A percentile compares a stretch with the other conserved stretches of the same genome.
phyloP scores from a whole-genome alignment of 257 asterid species.

The Solanum chmielewskii region DNA sequence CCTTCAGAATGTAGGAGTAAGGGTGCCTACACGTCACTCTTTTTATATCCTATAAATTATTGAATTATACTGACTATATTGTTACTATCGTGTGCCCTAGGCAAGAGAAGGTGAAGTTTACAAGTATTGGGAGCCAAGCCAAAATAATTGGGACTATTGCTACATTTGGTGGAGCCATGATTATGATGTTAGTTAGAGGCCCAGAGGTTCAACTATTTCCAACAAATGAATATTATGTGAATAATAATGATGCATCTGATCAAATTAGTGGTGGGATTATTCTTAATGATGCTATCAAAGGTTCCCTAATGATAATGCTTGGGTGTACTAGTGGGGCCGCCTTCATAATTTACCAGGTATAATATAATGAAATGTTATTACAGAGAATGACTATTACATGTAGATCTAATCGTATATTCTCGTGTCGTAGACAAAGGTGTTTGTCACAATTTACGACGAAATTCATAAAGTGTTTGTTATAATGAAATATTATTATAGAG shows the following conservation, averaged over 20 bases:
- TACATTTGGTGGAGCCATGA: conserved; percentile 85
- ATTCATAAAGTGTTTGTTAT: too few species aligned
- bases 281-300: conserved; percentile 56
- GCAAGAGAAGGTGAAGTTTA: conserved; percentile 60
- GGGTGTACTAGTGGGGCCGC: conserved; percentile 84
- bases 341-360: conserved; percentile 82
- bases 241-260: neutral
- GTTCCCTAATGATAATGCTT: conserved; percentile 58
- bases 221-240: conserved; percentile 26
- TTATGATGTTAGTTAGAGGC: conserved; percentile 72
- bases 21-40: too few species aligned
- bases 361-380: neutral
- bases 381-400: neutral
- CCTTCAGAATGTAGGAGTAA: neutral
- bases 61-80: neutral
- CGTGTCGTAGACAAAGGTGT: neutral
- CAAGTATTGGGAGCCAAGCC: conserved; percentile 73
- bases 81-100: conserved; percentile 11
- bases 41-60: neutral
- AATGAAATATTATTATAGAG: too few species aligned
- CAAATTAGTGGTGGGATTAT: conserved; percentile 17
- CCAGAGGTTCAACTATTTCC: conserved; percentile 54
- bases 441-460: too few species aligned
- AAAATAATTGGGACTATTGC: conserved; percentile 73
- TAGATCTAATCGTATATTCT: neutral